phyloP scores from a whole-genome alignment of 176 grass and related monocot species.

The Ampelocalamus luodianensis region DNA sequence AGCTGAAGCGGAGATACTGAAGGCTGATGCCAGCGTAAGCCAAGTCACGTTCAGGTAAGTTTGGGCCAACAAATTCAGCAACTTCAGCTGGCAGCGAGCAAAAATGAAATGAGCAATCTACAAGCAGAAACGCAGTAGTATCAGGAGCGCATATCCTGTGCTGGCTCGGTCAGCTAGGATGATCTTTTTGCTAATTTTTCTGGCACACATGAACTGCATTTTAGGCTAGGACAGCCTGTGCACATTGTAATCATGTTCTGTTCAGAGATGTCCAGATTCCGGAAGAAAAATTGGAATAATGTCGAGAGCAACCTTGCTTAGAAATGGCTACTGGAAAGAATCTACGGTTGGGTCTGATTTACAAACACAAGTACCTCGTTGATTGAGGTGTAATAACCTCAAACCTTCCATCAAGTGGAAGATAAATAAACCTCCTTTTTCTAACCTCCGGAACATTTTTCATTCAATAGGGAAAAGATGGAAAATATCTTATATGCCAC shows the following conservation, averaged over 20 bases:
- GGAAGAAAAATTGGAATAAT: conserved; percentile 16
- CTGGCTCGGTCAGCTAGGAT: conserved; percentile 1
- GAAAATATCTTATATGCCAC: not conserved
- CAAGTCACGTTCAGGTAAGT: conserved; percentile 80
- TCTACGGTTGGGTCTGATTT: not conserved
- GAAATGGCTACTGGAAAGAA: not conserved
- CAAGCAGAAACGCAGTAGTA: conserved; percentile 28
- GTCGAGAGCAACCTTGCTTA: not conserved
- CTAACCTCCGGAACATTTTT: not conserved
- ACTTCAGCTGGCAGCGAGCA: conserved; percentile 49
- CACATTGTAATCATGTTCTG: conserved; percentile 30
- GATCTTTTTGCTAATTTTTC: conserved; percentile 25
- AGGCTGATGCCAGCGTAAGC: conserved; percentile 70
- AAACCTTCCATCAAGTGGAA: not conserved
- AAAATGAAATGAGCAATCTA: conserved; percentile 2
- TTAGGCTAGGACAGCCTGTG: not conserved
- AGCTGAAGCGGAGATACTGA: conserved; percentile 79
- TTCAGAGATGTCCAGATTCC: not conserved
- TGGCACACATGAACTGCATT: conserved; percentile 14
- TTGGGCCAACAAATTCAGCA: conserved; percentile 70
- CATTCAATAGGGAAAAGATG: not conserved
- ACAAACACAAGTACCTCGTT: not conserved
- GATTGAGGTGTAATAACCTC: not conserved
- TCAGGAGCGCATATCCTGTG: not conserved
- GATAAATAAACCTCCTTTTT: not conserved